These are phyloP conservation scores for Boletus speciosus DNA, from an alignment of 768 basidiomycete genomes.

Conservation along the genomic window DNA sequence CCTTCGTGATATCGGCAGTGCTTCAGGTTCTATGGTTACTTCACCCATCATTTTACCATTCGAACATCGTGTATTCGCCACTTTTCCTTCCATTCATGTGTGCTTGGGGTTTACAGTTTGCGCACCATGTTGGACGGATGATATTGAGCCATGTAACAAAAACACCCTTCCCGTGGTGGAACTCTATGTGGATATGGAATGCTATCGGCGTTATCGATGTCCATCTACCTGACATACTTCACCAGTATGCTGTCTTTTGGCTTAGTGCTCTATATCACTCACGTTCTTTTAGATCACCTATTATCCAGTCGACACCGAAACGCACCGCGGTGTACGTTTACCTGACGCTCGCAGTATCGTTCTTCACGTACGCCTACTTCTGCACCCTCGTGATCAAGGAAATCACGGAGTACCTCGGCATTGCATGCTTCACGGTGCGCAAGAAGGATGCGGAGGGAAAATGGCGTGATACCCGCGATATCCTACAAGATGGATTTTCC, in stretches of 20 bases:
- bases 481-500: constrained; percentile 22
- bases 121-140: constrained; percentile 87
- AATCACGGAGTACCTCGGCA: constrained; percentile 88
- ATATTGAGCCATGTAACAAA: constrained; percentile 92
- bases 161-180: constrained; percentile 80
- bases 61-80: constrained; percentile 69
- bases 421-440: constrained; percentile 90
- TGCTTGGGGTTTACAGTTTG: constrained; percentile 91
- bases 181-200: constrained; percentile 84
- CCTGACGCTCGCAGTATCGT: constrained; percentile 62
- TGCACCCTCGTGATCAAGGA: constrained; percentile 79
- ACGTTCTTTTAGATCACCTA: constrained; percentile 48
- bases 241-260: constrained; percentile 46
- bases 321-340: constrained; percentile 71
- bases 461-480: constrained; percentile 44
- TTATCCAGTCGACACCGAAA: constrained; percentile 67
- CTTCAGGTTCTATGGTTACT: constrained; percentile 82
- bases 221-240: constrained; percentile 65
- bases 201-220: constrained; percentile 77
- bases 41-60: constrained; percentile 56
- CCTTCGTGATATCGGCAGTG: constrained; percentile 68
- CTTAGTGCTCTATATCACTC: constrained; percentile 4
- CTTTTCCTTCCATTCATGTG: constrained; percentile 85
- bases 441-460: constrained; percentile 73
- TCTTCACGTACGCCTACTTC: constrained; percentile 72